Evolutionary conservation across 805 yeast species (phyloP).

Genomic region (Grigorovia humatica): DNA sequence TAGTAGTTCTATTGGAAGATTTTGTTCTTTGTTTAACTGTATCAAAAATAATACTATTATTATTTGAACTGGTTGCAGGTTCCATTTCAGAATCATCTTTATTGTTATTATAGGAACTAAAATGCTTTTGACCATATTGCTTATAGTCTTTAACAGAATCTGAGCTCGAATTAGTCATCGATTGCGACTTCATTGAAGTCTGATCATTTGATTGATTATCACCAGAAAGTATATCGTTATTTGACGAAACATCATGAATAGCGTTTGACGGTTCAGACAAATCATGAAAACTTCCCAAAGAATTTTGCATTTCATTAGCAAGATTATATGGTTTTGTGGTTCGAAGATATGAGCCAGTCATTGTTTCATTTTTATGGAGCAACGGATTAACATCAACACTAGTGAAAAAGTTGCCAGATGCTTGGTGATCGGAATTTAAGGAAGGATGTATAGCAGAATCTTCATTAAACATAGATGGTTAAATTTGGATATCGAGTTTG

Average conservation of each 20-base stretch:
- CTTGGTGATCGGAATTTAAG: background rate
- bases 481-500: too few relatives aligned
- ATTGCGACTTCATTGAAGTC: background rate
- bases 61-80: constrained; percentile 1
- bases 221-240: background rate
- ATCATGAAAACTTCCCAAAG: background rate
- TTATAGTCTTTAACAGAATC: background rate
- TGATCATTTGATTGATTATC: background rate
- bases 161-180: background rate
- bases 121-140: background rate
- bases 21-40: constrained; percentile 9
- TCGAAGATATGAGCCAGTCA: background rate
- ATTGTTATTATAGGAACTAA: background rate
- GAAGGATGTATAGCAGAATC: background rate
- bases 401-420: background rate
- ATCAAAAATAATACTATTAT: background rate
- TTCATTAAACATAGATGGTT: background rate
- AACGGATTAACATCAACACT: background rate
- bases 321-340: background rate
- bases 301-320: background rate
- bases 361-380: background rate
- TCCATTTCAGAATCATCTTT: background rate
- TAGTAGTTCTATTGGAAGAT: constrained; percentile 4
- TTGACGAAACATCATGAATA: too few relatives aligned
- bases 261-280: background rate